A percentile compares a stretch with the other conserved stretches of the same genome.
Evolutionary conservation across 2,329 filamentous ascomycete species (phyloP).

Genomic region (Dactylellina cionopaga): DNA sequence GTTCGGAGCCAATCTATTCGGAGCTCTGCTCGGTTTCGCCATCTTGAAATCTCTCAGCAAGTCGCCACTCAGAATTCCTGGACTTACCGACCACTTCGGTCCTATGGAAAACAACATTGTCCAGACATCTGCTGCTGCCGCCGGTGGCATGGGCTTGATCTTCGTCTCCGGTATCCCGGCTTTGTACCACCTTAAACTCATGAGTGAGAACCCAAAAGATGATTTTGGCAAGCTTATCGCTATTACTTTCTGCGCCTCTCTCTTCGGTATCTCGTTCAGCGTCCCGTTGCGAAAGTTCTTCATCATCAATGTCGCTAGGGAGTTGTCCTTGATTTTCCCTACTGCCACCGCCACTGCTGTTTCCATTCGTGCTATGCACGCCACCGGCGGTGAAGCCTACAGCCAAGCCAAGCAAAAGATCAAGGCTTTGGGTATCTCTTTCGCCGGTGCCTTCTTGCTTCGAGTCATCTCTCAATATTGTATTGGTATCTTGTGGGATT

Average conservation of each 20-base stretch:
- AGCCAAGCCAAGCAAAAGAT: conserved; percentile 68
- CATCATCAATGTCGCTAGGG: conserved; percentile 72
- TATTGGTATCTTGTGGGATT: conserved; percentile 71
- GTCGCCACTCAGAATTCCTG: conserved; percentile 62
- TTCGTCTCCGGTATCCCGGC: conserved; percentile 71
- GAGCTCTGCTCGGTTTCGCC: conserved; percentile 70
- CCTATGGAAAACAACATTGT: conserved; percentile 72
- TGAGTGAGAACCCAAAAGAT: conserved; percentile 65
- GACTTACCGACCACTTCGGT: conserved; percentile 68
- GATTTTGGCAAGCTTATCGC: conserved; percentile 71
- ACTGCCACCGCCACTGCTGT: conserved; percentile 70
- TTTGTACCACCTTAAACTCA: conserved; percentile 68
- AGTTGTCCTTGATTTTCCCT: conserved; percentile 70
- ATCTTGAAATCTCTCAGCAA: conserved; percentile 68
- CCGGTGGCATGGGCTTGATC: conserved; percentile 68
- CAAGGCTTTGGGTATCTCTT: conserved; percentile 67
- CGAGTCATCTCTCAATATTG: conserved; percentile 70
- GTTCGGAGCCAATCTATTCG: conserved; percentile 65
- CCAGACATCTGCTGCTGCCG: conserved; percentile 70
- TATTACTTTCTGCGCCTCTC: conserved; percentile 72
- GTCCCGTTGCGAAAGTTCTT: conserved; percentile 71
- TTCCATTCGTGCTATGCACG: conserved; percentile 72
- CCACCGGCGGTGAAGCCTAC: conserved; percentile 58
- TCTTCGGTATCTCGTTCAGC: conserved; percentile 65
- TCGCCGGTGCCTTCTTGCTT: conserved; percentile 65